Evolutionary conservation across 352 stramenopile species (phyloP).

Genomic region (Phytophthora pinifolia): DNA sequence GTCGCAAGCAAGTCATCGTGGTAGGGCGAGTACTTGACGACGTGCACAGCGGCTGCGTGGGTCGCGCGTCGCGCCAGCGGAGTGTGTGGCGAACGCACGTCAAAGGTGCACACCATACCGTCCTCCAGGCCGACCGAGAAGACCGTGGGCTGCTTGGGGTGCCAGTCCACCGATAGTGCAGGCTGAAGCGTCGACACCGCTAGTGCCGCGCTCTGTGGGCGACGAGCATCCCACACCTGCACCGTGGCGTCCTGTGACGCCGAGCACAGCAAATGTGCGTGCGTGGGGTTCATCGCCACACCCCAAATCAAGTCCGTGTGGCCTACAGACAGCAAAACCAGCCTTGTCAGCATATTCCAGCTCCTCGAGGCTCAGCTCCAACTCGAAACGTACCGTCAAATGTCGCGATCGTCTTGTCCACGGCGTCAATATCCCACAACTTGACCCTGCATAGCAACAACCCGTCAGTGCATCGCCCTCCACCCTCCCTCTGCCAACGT

Average conservation of each 20-base stretch:
- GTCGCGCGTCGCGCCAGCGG: conserved; percentile 41
- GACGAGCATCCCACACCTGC: conserved; percentile 75
- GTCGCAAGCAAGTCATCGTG: conserved; percentile 62
- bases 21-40: conserved; percentile 65
- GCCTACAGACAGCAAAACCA: conserved; percentile 25
- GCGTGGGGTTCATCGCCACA: conserved; percentile 48
- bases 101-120: conserved; percentile 65
- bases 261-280: conserved; percentile 51
- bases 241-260: conserved; percentile 71
- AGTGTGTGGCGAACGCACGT: conserved; percentile 49
- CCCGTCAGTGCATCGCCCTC: conserved; percentile 1
- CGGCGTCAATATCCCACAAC: conserved; percentile 62
- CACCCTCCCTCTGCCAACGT: conserved; percentile 10
- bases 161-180: conserved; percentile 70
- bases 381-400: conserved; percentile 47
- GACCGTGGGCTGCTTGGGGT: conserved; percentile 56
- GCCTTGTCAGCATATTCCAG: conserved; percentile 1
- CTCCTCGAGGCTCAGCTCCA: not conserved
- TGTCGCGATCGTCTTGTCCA: conserved; percentile 50
- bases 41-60: conserved; percentile 54
- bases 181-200: conserved; percentile 40
- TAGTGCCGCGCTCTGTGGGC: conserved; percentile 38
- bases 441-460: conserved; percentile 47
- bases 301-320: conserved; percentile 79
- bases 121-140: conserved; percentile 68